phyloP scores from a whole-genome alignment of 2,329 filamentous ascomycete genomes.

The Triangularia verruculosa region DNA sequence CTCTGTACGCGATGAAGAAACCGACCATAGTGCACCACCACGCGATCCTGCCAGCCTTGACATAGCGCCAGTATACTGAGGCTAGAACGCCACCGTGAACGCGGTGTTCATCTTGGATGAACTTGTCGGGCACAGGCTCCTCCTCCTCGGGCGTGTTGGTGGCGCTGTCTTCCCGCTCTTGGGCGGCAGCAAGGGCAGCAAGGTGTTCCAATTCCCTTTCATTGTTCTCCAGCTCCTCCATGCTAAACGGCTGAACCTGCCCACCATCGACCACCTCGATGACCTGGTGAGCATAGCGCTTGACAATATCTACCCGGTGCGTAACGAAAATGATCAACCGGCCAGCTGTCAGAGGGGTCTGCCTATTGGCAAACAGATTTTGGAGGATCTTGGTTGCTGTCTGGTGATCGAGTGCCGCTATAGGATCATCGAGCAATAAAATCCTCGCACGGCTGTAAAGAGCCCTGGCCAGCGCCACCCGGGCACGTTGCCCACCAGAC shows the following conservation, averaged over 20 bases:
- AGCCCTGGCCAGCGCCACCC: conserved; percentile 61
- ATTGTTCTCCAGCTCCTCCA: conserved; percentile 19
- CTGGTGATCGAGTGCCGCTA: conserved; percentile 61
- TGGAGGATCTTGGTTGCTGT: conserved; percentile 62
- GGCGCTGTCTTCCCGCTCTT: conserved; percentile 32
- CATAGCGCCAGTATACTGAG: conserved; percentile 79
- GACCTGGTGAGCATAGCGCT: conserved; percentile 68
- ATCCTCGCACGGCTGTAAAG: conserved; percentile 57
- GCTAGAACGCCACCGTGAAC: conserved; percentile 72
- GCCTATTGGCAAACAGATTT: conserved; percentile 46
- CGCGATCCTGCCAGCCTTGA: conserved; percentile 71
- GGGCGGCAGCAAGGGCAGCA: conserved; percentile 17
- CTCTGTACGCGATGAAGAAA: conserved; percentile 61
- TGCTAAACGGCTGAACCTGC: conserved; percentile 42
- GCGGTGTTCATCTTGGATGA: conserved; percentile 74
- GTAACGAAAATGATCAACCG: conserved; percentile 78
- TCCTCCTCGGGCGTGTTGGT: conserved; percentile 42
- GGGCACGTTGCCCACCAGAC: conserved; percentile 61
- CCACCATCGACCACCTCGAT: conserved; percentile 64
- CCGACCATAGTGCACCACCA: conserved; percentile 69
- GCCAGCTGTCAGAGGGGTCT: conserved; percentile 40
- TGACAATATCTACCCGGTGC: conserved; percentile 74
- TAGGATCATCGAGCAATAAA: conserved; percentile 60
- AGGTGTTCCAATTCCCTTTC: conserved; percentile 28
- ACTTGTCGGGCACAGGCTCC: conserved; percentile 65